These are phyloP conservation scores for Rubia tinctorum DNA, from an alignment of 305 asterid genomes.

Conservation along the genomic window DNA sequence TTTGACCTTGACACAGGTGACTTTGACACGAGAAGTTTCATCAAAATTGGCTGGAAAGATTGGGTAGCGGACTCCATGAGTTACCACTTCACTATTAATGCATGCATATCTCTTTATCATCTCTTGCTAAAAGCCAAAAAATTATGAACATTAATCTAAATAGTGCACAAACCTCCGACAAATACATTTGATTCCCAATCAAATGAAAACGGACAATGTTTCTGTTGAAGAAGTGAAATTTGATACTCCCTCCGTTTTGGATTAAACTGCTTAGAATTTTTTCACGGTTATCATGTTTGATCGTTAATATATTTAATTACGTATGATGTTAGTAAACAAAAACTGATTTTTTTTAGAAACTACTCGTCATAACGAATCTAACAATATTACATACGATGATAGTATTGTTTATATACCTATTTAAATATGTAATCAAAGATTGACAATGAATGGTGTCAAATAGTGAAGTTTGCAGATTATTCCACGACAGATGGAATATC, in stretches of 20 bases:
- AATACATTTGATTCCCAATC: neutral
- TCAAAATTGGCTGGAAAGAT: neutral
- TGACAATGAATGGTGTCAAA: no score
- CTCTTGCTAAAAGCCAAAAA: neutral
- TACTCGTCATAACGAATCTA: no score
- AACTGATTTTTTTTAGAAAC: no score
- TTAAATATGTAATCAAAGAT: no score
- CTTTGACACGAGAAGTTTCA: neutral
- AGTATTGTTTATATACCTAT: no score
- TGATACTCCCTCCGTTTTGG: neutral
- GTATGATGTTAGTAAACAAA: no score
- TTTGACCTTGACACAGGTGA: constrained; percentile 8
- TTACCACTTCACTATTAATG: neutral
- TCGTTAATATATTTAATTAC: no score
- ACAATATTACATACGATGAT: no score
- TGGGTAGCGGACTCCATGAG: neutral
- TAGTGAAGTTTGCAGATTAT: no score
- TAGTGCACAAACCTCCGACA: neutral
- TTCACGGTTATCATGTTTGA: no score
- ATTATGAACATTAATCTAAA: neutral
- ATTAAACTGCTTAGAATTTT: no score
- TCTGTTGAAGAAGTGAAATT: neutral
- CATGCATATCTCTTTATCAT: neutral
- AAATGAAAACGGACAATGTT: neutral
- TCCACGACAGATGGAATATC: no score